Base-by-base conservation (phyloP, 164 flowering plant species). In the Protea cynaroides region DNA sequence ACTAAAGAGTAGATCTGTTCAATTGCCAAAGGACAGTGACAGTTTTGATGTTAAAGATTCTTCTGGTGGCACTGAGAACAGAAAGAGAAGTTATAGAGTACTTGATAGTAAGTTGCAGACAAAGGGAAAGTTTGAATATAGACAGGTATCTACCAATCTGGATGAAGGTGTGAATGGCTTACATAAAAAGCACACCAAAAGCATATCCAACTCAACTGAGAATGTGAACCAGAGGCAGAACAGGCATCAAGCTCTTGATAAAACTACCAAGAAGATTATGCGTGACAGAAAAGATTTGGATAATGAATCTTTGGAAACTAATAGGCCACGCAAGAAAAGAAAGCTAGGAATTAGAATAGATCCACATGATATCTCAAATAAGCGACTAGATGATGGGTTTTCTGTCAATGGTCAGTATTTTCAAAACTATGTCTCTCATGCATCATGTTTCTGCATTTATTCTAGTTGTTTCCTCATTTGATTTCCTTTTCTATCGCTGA, bases 361-460 rank as follows among this genome's bases (percentile, higher is more conserved):
- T 76, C 91, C 84, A 29, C 47, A 76, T 70, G 98, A 93, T 74
- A 77, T 75, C 67, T 83, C 98, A 24, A 90, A 90, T 69, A 93
- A 93, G 80, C 79, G 94, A 61, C 51, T 85, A 21, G 91, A 82
- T 78, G 98, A 90, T 73, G 69, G 74, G 40, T 46, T 78, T 47
- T 64, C 72, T 50, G 40, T 56, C 40, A 63, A 68, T 52, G 91
- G 93, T 90, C 7, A 68, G 88, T 75, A 12, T 51, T 65, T 59
- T 65, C 59, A 25, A 62, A 21, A 2, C 51, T 14, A 14, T 21
- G 17, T 53, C 24, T 22, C 1, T 36, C 1, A 13, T 43, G 14
- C 11, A 6, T 49, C 22, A 43, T 9, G 9, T 25, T 40, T 37
- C 10, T 21, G 24, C 47, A n/a, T 50, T 44, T 24, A 23, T 13